Percentiles rank a stretch among this genome's conserved stretches.
Conservation (phyloP, 2,329 filamentous ascomycete genomes). For the Cryoendolithus antarcticus region DNA sequence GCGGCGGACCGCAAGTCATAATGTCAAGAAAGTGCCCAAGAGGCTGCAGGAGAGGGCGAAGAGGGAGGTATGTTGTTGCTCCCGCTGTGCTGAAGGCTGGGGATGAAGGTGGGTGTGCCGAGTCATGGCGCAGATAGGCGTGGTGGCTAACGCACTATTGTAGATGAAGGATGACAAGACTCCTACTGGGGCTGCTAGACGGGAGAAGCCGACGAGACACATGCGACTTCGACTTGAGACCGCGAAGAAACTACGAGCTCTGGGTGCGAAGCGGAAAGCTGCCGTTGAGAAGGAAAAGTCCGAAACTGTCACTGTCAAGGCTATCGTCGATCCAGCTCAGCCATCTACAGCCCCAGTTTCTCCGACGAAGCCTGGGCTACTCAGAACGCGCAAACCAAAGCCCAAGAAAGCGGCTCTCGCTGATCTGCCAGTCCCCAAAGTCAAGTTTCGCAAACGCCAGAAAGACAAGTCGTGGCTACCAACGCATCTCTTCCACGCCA, state of each 20-base stretch:
- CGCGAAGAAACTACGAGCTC: conserved; percentile 54
- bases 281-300: conserved; percentile 23
- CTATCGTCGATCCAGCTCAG: conserved; percentile 9
- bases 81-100: not conserved
- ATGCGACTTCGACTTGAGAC: conserved; percentile 59
- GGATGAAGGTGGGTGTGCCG: conserved; percentile 10
- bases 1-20: conserved; percentile 84
- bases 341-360: no score
- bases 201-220: conserved; percentile 44
- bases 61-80: conserved; percentile 33
- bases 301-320: conserved; percentile 12
- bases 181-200: conserved; percentile 57
- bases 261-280: conserved; percentile 41
- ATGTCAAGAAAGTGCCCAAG: conserved; percentile 78
- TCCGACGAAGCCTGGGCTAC: conserved; percentile 18
- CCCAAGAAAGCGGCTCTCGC: conserved; percentile 60
- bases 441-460: conserved; percentile 75
- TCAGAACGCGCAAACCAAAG: conserved; percentile 41
- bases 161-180: conserved; percentile 89
- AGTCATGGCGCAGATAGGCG: not conserved
- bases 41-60: conserved; percentile 58
- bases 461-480: conserved; percentile 85
- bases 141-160: conserved; percentile 8
- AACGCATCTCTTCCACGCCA: conserved; percentile 88
- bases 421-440: conserved; percentile 46